A percentile compares a stretch with the other conserved stretches of the same genome.
These are phyloP conservation scores for Puccinia novopanici DNA, from an alignment of 1,284 basidiomycete species.

Conservation along the genomic window DNA sequence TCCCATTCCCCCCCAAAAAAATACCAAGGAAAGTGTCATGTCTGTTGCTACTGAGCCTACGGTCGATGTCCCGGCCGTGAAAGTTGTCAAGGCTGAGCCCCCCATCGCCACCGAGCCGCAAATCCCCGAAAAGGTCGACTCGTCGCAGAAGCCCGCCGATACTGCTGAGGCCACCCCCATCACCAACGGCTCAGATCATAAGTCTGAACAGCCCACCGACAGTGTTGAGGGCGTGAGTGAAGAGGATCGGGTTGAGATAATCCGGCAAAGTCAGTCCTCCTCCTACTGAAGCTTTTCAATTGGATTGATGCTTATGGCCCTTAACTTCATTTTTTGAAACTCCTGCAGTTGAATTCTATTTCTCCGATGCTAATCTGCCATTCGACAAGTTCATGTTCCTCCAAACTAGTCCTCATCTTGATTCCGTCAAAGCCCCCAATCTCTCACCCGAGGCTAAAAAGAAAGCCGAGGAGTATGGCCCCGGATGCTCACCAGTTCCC, in stretches of 20 bases:
- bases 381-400: constrained; percentile 92
- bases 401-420: constrained; percentile 47
- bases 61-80: neutral
- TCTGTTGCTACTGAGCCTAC: neutral
- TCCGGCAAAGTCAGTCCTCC: constrained; percentile 41
- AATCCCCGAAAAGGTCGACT: neutral
- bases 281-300: too few species aligned
- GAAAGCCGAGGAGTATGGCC: constrained; percentile 45
- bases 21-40: neutral
- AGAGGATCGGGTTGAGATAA: constrained; percentile 41
- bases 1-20: neutral
- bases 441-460: constrained; percentile 39
- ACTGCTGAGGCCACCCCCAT: neutral
- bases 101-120: neutral
- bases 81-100: neutral
- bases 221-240: constrained; percentile 43
- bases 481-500: constrained; percentile 45
- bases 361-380: constrained; percentile 92
- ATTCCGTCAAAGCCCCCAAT: constrained; percentile 43
- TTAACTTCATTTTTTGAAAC: neutral
- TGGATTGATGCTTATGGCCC: neutral
- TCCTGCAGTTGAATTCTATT: constrained; percentile 87
- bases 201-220: neutral
- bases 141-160: neutral
- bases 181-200: neutral